Conservation (phyloP, 352 stramenopile genomes). For the Phytophthora podocarpi region DNA sequence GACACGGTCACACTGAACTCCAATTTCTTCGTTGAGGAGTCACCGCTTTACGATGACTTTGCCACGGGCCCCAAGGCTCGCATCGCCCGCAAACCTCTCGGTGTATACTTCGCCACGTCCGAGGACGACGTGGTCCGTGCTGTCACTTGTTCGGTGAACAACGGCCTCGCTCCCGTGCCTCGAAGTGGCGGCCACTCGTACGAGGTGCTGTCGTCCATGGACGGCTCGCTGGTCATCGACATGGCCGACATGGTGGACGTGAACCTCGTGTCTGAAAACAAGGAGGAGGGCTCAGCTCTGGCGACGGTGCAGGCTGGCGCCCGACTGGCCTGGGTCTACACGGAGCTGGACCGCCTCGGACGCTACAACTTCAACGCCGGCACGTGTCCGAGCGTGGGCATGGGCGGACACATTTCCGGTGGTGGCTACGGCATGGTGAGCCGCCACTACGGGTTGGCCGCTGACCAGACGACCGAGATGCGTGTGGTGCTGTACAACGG, state of each 20-base stretch:
- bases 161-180: constrained; percentile 43
- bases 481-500: constrained; percentile 53
- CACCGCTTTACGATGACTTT: constrained; percentile 46
- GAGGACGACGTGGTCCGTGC: constrained; percentile 53
- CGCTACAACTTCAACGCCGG: constrained; percentile 64
- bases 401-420: constrained; percentile 58
- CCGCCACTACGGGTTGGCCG: constrained; percentile 54
- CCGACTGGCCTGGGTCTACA: constrained; percentile 52
- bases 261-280: constrained; percentile 34
- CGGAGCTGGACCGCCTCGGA: constrained; percentile 44
- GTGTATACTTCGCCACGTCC: constrained; percentile 50
- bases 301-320: constrained; percentile 48
- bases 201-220: constrained; percentile 62
- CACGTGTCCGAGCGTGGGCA: constrained; percentile 56
- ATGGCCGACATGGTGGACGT: constrained; percentile 61
- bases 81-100: constrained; percentile 47
- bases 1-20: constrained; percentile 22
- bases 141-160: constrained; percentile 43
- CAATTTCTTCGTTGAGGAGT: constrained; percentile 46
- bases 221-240: constrained; percentile 60
- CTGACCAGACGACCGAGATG: constrained; percentile 49
- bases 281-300: constrained; percentile 36
- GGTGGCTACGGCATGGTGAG: constrained; percentile 57
- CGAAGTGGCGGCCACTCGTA: constrained; percentile 62
- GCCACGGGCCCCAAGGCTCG: constrained; percentile 57